Evolutionary conservation across 805 yeast genomes (phyloP), one percentile per base, ranked within the genome.

Genomic region (Starmerella bombicola): DNA sequence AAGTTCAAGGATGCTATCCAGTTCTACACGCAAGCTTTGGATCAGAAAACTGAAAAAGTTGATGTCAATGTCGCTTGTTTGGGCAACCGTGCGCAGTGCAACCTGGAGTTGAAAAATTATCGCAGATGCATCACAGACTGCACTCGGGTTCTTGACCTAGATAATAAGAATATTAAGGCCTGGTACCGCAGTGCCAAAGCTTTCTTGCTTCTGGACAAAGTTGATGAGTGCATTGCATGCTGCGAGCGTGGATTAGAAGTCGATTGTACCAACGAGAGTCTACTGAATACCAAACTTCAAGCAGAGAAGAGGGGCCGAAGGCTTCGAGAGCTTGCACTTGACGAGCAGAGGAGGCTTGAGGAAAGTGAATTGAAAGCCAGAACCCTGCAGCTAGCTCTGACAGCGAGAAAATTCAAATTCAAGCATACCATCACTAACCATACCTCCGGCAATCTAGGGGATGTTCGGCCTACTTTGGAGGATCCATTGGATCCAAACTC

Each of bases 21-120:
- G 40, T 78, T 67, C 54, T 91, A 91, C 54, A 76, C 78, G 25
- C 76, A 81, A 55, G 97, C 93, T 2, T 54, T 91, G 20, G 84
- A 75, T 10, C 74, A 80, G 28, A 71, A 74, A 34, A 47, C 38
- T 5, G 52, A 43, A 17, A 35, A 30, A 13, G 36, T 38, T 9
- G 45, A 44, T 5, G 40, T 53, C 35, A 50, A 47, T 3, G 70
- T 74, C 3, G 75, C 88, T 0, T 66, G 91, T 35, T 76, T 69
- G 48, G 64, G 78, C 41, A 91, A 91, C 59, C 70, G 95, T 45
- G 94, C 97, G 1, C 95, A 95, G 2, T 81, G 95, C 60, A 83
- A 88, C 53, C 65, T 91, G 48, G 93, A 81, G 55, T 63, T 91
- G 51, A 68, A 77, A 52, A 91, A 91, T 61, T 88, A 76, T 60